Evolutionary conservation across 345 rosid species (phyloP).

Genomic region (Acer saccharum): DNA sequence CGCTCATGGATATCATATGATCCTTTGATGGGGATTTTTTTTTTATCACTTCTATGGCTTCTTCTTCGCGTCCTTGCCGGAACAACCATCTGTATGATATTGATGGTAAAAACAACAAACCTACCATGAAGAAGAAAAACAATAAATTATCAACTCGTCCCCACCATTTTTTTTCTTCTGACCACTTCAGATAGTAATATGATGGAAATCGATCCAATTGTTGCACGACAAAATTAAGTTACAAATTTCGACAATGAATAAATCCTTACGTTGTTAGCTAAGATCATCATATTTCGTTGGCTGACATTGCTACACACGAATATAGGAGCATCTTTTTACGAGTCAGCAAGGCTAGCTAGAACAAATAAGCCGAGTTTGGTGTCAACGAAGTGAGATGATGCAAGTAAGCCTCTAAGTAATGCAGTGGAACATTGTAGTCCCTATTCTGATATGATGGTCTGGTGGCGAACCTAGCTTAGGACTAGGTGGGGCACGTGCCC

Average conservation of each 20-base stretch:
- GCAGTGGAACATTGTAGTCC: no score
- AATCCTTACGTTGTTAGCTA: constrained; percentile 8
- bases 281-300: constrained; percentile 31
- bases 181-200: constrained; percentile 50
- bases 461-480: no score
- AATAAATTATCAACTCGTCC: constrained; percentile 48
- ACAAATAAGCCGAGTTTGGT: background rate
- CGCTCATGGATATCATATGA: no score
- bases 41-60: constrained; percentile 33
- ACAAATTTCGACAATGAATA: constrained; percentile 26
- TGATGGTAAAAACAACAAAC: constrained; percentile 49
- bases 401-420: constrained; percentile 48
- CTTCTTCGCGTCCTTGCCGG: constrained; percentile 37
- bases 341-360: constrained; percentile 49
- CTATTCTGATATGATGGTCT: no score
- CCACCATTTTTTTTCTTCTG: constrained; percentile 40
- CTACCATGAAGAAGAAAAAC: constrained; percentile 49
- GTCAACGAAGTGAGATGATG: constrained; percentile 12
- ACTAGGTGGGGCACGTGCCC: no score
- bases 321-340: constrained; percentile 55
- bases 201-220: constrained; percentile 11
- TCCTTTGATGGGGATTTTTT: background rate
- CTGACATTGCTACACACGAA: constrained; percentile 41
- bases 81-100: constrained; percentile 52
- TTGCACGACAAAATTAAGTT: background rate